Conservation (phyloP, 2,329 filamentous ascomycete genomes). For the Monosporascus sp. region DNA sequence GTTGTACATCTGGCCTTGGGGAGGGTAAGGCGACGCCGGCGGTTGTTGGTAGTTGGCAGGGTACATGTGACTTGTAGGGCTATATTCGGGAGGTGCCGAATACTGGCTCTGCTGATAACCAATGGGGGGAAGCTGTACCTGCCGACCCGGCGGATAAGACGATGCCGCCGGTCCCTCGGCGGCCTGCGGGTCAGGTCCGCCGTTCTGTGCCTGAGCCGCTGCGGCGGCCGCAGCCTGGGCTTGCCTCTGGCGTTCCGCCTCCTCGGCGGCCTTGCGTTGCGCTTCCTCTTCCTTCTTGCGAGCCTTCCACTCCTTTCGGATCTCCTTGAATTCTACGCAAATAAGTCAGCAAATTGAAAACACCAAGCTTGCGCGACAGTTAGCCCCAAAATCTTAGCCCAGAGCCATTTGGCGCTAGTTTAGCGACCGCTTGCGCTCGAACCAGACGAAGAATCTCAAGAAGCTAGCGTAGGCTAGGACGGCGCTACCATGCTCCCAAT, state of each 20-base stretch:
- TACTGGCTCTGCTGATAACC: conserved; percentile 68
- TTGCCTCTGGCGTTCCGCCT: conserved; percentile 65
- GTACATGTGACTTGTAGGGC: conserved; percentile 47
- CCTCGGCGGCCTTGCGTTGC: conserved; percentile 83
- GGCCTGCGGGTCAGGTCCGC: conserved; percentile 41
- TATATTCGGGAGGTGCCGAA: conserved; percentile 58
- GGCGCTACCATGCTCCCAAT: not conserved
- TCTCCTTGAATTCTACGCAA: conserved; percentile 89
- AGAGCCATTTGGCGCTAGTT: not conserved
- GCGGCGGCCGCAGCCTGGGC: conserved; percentile 42
- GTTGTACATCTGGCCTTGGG: conserved; percentile 57
- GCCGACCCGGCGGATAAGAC: conserved; percentile 52
- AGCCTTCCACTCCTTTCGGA: conserved; percentile 97
- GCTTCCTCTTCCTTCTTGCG: conserved; percentile 99
- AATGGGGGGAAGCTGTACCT: conserved; percentile 68
- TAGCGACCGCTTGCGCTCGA: not conserved
- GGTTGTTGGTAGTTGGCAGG: conserved; percentile 42
- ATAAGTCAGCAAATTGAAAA: conserved; percentile 26
- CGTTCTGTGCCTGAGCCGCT: conserved; percentile 48
- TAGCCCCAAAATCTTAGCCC: not conserved
- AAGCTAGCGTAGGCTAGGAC: not conserved
- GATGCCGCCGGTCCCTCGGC: conserved; percentile 50
- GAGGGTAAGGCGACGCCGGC: conserved; percentile 43
- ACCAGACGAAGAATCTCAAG: not conserved
- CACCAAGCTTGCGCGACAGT: conserved; percentile 2